Conservation (phyloP, 1,284 basidiomycete species). For the Cerioporus squamosus region DNA sequence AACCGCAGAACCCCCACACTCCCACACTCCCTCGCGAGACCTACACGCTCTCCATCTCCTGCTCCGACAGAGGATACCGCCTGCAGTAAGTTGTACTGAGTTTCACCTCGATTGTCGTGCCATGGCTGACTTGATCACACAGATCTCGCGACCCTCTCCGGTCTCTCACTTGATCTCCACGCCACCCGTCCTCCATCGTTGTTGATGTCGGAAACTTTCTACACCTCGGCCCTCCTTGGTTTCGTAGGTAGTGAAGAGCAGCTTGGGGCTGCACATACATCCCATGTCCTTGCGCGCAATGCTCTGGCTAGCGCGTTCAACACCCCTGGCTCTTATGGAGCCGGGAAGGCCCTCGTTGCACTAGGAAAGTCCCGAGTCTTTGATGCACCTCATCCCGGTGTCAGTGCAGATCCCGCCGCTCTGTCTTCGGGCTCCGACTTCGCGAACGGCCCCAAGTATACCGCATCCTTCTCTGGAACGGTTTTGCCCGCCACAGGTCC, state of each 20-base stretch:
- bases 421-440: neutral
- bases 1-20: neutral
- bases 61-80: neutral
- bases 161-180: neutral
- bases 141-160: neutral
- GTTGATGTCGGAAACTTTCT: neutral
- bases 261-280: slow-evolving; percentile 3
- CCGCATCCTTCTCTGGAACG: slow-evolving; percentile 16
- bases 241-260: slow-evolving; percentile 17
- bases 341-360: slow-evolving; percentile 2
- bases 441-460: slow-evolving; percentile 16
- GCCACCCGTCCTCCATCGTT: neutral
- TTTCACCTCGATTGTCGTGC: neutral
- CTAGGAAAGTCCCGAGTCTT: slow-evolving; percentile 16
- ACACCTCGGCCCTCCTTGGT: slow-evolving; percentile 8
- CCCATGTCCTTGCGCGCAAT: slow-evolving; percentile 13
- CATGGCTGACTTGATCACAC: neutral
- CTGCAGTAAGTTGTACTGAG: neutral
- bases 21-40: no score
- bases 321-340: slow-evolving; percentile 17
- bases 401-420: slow-evolving; percentile 13
- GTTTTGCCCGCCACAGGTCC: slow-evolving; percentile 11
- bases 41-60: no score
- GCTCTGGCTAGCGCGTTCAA: slow-evolving; percentile 13
- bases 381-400: slow-evolving; percentile 19